Evolutionary conservation across 257 asterid species (phyloP), one percentile per base, ranked within the genome.

Genomic region (Solanum virginianum): DNA sequence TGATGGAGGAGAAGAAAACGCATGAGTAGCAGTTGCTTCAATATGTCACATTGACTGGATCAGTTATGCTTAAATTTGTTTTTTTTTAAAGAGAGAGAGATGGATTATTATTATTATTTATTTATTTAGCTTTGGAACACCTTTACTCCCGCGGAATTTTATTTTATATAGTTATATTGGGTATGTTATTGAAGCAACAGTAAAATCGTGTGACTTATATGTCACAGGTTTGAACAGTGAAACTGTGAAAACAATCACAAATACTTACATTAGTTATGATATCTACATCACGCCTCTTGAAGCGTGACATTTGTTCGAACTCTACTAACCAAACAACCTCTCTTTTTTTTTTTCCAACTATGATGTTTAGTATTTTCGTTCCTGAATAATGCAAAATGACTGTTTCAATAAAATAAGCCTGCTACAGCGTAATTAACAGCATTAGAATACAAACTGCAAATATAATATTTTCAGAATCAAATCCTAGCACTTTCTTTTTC

Each of bases 1-100:
- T 70, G 29, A 41, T 41, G 54, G 7, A n/a, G n/a, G 26, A 43
- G 51, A 1, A 20, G 5, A 41, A 71, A 22, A 24, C 62, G 82
- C 82, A 77, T 49, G 63, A 24, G 26, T 77, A 24, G 63, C 45
- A 77, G 82, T 77, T 77, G 62, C 24, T 51, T 75, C 62, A 77
- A 15, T 49, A 4, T 51, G 82, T 77, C 63, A 15, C 12, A 51
- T 24, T 51, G 63, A 77, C 82, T 24, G 3, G 82, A 5, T 16
- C n/a, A 24, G 15, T 49, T 77, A 45, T 75, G 57, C 81, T 74
- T 22, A 41, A 68, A 16, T 29, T 29, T 29, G 32, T 53, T 5
- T 14, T 54, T 1, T 14, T 10, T 49, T 0, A 49, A 9, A 3
- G 5, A 0, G 39, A 29, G 36, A 36, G 39, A 36, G 39, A 36